Conservation (phyloP, 805 yeast species). For the Candida sanyiensis region DNA sequence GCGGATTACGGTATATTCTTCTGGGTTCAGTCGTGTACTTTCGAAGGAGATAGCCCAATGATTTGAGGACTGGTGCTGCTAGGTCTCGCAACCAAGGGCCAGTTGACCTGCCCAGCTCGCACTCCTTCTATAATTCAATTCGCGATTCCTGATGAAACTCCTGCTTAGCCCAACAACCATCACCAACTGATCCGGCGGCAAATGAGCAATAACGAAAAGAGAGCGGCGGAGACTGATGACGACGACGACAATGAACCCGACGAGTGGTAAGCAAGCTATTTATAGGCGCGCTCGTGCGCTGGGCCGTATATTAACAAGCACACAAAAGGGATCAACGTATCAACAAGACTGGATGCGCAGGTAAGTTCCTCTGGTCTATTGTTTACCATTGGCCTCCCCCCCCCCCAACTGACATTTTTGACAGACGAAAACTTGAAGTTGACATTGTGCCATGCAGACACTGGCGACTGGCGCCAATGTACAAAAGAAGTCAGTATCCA, state of each 20-base stretch:
- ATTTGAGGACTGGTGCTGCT: no score
- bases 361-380: constrained; percentile 28
- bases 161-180: no score
- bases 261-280: constrained; percentile 45
- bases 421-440: constrained; percentile 60
- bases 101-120: no score
- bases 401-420: neutral
- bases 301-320: constrained; percentile 1
- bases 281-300: no score
- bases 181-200: no score
- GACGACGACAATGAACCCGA: constrained; percentile 66
- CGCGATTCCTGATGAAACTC: no score
- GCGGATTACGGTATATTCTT: no score
- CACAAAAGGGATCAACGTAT: constrained; percentile 60
- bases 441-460: constrained; percentile 76
- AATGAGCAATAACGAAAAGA: constrained; percentile 10
- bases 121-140: no score
- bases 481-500: constrained; percentile 46
- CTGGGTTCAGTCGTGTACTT: no score
- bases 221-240: constrained; percentile 27
- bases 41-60: no score
- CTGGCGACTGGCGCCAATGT: constrained; percentile 77
- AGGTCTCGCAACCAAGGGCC: no score
- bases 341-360: constrained; percentile 66
- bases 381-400: neutral